Evolutionary conservation across 1,139 yeast genomes (phyloP), one percentile per base, ranked within the genome.

Genomic region (Yamadazyma dushanensis): DNA sequence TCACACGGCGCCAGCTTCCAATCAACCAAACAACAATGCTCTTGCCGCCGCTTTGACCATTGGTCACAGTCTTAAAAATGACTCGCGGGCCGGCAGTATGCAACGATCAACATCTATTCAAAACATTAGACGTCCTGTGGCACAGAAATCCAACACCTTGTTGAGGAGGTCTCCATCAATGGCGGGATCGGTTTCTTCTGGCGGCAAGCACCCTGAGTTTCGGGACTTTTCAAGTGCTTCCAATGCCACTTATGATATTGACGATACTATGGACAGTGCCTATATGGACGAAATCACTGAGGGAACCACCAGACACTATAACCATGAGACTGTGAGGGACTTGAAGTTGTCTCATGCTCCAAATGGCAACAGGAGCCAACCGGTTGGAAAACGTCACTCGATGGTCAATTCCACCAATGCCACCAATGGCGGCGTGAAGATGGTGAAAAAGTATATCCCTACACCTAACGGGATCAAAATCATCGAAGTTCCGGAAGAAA

Each of bases 371-470:
- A 21, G 6, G 24, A 5, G 5, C 8, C 13, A 21, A 24, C 15
- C 25, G n/a, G n/a, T n/a, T n/a, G n/a, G n/a, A 3, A 35, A 35
- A 11, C 30, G 34, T 8, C 33, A 16, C 16, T 41, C 28, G 20
- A 33, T 18, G 36, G 36, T 8, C 21, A 25, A 29, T 8, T 16
- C 29, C 18, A n/a, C 14, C n/a, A n/a, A n/a, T n/a, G n/a, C n/a
- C 26, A 8, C 5, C 26, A 23, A 28, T 21, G 5, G 31, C 39
- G 24, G 31, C 16, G 61, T 55, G 10, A 67, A 63, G 34, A 70
- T 70, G 73, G 73, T 71, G 9, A 70, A 70, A 40, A 68, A 66
- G 35, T 71, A 70, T 46, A 62, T 71, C 29, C 77, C 77, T 9
- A 70, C 76, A 10, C 70, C 75, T 3, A 69, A 61, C 23, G 77